A percentile compares a stretch with the other conserved stretches of the same genome.
Conservation (phyloP, 2,329 filamentous ascomycete species). For the Stachybotrys chartarum region DNA sequence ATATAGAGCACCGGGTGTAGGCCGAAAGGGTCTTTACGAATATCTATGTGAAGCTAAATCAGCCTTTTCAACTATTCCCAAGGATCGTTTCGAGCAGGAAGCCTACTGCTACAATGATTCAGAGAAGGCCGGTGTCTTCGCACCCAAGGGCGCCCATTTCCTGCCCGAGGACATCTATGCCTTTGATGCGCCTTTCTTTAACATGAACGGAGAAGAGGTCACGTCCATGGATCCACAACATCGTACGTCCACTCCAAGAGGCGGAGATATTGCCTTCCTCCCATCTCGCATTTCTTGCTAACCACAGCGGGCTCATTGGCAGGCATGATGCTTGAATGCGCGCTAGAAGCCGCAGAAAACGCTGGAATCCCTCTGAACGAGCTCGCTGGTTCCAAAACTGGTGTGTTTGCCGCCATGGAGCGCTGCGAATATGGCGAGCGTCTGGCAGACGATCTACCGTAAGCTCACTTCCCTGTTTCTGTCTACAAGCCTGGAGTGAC, state of each 20-base stretch:
- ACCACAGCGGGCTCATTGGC: too few relatives aligned
- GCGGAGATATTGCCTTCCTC: too few relatives aligned
- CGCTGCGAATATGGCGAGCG: too few relatives aligned
- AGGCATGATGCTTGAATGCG: constrained; percentile 42
- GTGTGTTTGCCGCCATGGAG: constrained; percentile 27
- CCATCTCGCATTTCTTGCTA: too few relatives aligned
- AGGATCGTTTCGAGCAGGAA: constrained; percentile 37
- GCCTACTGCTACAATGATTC: constrained; percentile 19
- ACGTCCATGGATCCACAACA: constrained; percentile 35
- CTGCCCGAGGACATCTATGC: constrained; percentile 14
- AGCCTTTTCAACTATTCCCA: constrained; percentile 30
- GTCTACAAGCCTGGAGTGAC: too few relatives aligned
- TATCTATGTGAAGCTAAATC: constrained; percentile 16
- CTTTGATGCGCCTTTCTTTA: constrained; percentile 18
- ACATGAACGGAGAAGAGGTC: constrained; percentile 11
- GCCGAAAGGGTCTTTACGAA: constrained; percentile 7
- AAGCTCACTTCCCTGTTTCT: too few relatives aligned
- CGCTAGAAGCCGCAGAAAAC: constrained; percentile 40
- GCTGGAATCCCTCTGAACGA: constrained; percentile 36
- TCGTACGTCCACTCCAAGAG: too few relatives aligned
- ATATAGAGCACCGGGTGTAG: neutral
- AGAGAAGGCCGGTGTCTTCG: constrained; percentile 2
- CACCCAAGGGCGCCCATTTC: constrained; percentile 16
- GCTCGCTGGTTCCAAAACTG: constrained; percentile 35
- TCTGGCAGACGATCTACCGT: too few relatives aligned